Evolutionary conservation across 2,329 filamentous ascomycete species (phyloP).

Genomic region (Lomentospora prolificans): DNA sequence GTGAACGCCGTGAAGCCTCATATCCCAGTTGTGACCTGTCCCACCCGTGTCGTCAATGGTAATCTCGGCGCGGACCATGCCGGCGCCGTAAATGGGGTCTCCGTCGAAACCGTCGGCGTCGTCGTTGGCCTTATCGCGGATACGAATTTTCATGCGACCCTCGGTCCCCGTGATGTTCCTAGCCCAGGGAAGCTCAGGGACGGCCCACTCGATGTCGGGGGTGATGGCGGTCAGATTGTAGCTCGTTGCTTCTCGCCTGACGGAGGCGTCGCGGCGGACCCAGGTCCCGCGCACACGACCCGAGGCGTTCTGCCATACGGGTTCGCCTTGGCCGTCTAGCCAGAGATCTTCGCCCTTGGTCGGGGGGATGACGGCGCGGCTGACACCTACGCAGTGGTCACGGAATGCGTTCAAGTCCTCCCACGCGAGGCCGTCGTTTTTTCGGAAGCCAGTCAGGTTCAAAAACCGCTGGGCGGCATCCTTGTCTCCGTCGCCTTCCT

Average conservation of each 20-base stretch:
- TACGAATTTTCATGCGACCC: conserved; percentile 49
- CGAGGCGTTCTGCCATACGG: conserved; percentile 69
- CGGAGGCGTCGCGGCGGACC: conserved; percentile 47
- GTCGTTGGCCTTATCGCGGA: conserved; percentile 14
- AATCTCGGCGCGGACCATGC: conserved; percentile 52
- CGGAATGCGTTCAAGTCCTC: conserved; percentile 58
- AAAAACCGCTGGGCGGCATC: conserved; percentile 33
- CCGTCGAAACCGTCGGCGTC: conserved; percentile 30
- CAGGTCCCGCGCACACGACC: conserved; percentile 70
- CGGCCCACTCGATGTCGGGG: conserved; percentile 56
- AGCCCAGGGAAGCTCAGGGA: conserved; percentile 50
- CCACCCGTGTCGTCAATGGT: conserved; percentile 62
- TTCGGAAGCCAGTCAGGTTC: conserved; percentile 68
- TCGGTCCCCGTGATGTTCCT: conserved; percentile 69
- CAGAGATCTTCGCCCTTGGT: conserved; percentile 31
- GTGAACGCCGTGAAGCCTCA: conserved; percentile 75
- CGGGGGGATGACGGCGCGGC: conserved; percentile 37
- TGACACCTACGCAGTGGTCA: conserved; percentile 53
- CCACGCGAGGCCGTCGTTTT: conserved; percentile 71
- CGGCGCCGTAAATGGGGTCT: conserved; percentile 47
- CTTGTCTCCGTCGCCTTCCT: conserved; percentile 11
- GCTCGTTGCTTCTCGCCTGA: conserved; percentile 33
- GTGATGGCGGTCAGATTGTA: conserved; percentile 58
- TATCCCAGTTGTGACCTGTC: conserved; percentile 64
- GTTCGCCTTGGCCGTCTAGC: conserved; percentile 26